These are phyloP conservation scores for Eucalyptus pauciflora DNA, from an alignment of 345 rosid species.

Conservation along the genomic window DNA sequence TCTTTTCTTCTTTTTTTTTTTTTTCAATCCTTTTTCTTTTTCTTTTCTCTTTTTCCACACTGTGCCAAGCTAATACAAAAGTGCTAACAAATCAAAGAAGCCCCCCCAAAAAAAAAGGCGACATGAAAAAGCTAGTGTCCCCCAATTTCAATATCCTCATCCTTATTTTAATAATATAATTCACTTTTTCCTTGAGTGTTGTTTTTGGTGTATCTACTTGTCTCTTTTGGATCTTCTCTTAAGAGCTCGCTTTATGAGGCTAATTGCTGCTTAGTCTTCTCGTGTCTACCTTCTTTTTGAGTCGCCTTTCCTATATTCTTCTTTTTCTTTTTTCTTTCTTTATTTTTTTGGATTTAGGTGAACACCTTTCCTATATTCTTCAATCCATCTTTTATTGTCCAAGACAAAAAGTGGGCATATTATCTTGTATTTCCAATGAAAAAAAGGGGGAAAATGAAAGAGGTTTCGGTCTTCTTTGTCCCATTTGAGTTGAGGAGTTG, in stretches of 20 bases:
- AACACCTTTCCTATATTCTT: neutral
- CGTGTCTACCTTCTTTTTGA: neutral
- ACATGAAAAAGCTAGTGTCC: neutral
- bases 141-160: neutral
- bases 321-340: neutral
- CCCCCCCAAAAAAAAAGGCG: neutral
- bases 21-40: neutral
- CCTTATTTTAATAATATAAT: neutral
- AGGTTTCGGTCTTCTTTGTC: neutral
- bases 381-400: neutral
- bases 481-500: neutral
- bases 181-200: neutral
- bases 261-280: neutral
- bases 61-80: neutral
- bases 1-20: neutral
- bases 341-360: neutral
- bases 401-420: neutral
- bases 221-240: neutral
- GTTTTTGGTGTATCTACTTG: neutral
- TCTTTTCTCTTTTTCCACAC: neutral
- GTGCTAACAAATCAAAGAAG: neutral
- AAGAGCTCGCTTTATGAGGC: neutral
- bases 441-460: neutral
- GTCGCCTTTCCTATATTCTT: neutral
- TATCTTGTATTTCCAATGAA: neutral